Conservation (phyloP, 306 rosid species). For the Vigna trinervia region DNA sequence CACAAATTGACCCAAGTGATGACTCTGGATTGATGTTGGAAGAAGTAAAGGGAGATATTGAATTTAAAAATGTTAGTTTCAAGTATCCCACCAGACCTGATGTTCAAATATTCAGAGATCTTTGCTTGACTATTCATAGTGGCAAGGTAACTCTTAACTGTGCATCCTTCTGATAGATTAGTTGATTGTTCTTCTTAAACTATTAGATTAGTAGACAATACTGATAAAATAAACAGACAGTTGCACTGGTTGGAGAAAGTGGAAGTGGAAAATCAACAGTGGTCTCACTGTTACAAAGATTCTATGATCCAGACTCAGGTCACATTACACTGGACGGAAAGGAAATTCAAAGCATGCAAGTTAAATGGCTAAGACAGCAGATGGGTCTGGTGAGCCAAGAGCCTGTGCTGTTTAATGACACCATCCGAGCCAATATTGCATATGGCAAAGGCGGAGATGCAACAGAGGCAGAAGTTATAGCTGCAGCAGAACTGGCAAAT, state of each 20-base stretch:
- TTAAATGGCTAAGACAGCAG: slow-evolving; percentile 71
- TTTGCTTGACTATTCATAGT: slow-evolving; percentile 64
- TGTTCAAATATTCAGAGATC: slow-evolving; percentile 65
- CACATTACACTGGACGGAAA: slow-evolving; percentile 63
- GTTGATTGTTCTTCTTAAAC: slow-evolving; percentile 1
- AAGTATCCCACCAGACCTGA: slow-evolving; percentile 75
- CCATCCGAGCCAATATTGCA: slow-evolving; percentile 64
- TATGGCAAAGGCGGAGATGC: slow-evolving; percentile 70
- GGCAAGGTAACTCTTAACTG: slow-evolving; percentile 61
- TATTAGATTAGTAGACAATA: slow-evolving; percentile 1
- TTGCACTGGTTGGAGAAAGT: slow-evolving; percentile 78
- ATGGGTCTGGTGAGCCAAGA: slow-evolving; percentile 81
- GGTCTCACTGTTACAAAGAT: slow-evolving; percentile 62
- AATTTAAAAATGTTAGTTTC: slow-evolving; percentile 70
- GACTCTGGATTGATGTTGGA: slow-evolving; percentile 57
- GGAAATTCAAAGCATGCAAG: slow-evolving; percentile 56
- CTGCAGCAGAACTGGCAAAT: slow-evolving; percentile 69
- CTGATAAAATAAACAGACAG: slow-evolving; percentile 49
- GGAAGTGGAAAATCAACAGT: slow-evolving; percentile 79
- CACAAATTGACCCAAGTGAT: slow-evolving; percentile 63
- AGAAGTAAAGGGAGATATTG: slow-evolving; percentile 68
- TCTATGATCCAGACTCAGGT: slow-evolving; percentile 74
- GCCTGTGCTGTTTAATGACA: slow-evolving; percentile 67
- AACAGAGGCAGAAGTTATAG: slow-evolving; percentile 66
- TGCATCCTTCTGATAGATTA: neutral